Evolutionary conservation across 2,329 filamentous ascomycete species (phyloP), one percentile per base, ranked within the genome.

Genomic region (Colletotrichum godetiae): DNA sequence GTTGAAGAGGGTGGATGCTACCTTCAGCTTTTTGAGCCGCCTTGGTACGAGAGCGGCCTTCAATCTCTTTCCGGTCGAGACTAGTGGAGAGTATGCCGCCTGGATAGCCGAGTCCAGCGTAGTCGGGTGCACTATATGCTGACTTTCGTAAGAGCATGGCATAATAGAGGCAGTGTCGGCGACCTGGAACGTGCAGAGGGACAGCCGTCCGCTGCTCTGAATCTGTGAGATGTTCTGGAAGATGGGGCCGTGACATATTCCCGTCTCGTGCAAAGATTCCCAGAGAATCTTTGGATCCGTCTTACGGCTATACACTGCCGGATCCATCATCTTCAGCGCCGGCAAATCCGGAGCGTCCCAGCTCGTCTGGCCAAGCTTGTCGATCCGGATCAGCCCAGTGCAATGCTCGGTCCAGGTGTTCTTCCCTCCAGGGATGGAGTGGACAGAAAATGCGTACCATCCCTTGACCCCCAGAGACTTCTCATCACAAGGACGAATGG

Each of bases 391-490:
- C 29, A 56, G 52, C 0, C 53, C 63, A 4, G 31, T 67, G 63
- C 63, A 67, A 7, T 67, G 52, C 29, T 67, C 53, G 10, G 35
- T 67, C 63, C 63, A 67, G 15, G 31, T 35, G 57, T 60, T 42
- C 57, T 60, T 60, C 3, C 76, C 64, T 19, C 83, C 82, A 24
- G 52, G 27, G 52, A 55, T 89, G 0, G 89, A 89, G 52, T 84
- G 88, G 31, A 91, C 87, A 1, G 83, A 80, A 79, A 91, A 91
- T 76, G 89, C 87, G 60, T 88, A 83, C 88, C 88, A 90, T 2
- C 79, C 77, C 22, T 55, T 83, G 79, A 31, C 0, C 83, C 52
- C 19, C 83, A 79, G 10, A 89, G 81, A 22, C 84, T 84, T 67
- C 6, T 58, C 60, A 12, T 61, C 49, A 19, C 65, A 67, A 3